Evolutionary conservation across 495 filamentous ascomycete genomes (phyloP).

Genomic region (Filosporella fistucella): DNA sequence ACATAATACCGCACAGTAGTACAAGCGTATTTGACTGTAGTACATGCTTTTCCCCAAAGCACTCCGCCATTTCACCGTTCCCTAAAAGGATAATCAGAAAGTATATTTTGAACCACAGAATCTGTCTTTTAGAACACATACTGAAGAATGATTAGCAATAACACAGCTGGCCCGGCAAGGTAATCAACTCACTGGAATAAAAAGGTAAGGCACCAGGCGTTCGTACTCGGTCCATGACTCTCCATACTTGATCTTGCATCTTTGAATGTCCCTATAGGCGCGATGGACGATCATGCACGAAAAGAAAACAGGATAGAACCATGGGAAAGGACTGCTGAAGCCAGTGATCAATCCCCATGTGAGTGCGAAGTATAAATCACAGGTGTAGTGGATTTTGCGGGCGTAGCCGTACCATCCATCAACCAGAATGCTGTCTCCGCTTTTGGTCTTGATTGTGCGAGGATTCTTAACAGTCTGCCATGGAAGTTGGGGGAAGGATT

Average conservation of each 20-base stretch:
- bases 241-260: slow-evolving; percentile 86
- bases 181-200: slow-evolving; percentile 78
- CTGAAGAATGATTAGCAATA: neutral
- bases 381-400: slow-evolving; percentile 93
- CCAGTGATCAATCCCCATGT: slow-evolving; percentile 57
- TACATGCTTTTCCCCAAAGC: too few species aligned
- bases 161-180: neutral
- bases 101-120: too few species aligned
- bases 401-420: slow-evolving; percentile 95
- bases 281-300: slow-evolving; percentile 87
- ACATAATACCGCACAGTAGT: too few species aligned
- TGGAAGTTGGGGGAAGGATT: slow-evolving; percentile 88
- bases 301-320: slow-evolving; percentile 97
- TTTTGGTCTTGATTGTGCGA: slow-evolving; percentile 71
- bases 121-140: slow-evolving; percentile 4
- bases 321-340: slow-evolving; percentile 79
- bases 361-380: slow-evolving; percentile 77
- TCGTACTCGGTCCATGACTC: slow-evolving; percentile 90
- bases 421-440: slow-evolving; percentile 76
- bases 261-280: slow-evolving; percentile 75
- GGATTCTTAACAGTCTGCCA: slow-evolving; percentile 88
- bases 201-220: slow-evolving; percentile 82
- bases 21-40: too few species aligned
- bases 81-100: too few species aligned
- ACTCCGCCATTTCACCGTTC: too few species aligned